Evolutionary conservation across 2,329 filamentous ascomycete species (phyloP).

Genomic region (Calonectria montana): DNA sequence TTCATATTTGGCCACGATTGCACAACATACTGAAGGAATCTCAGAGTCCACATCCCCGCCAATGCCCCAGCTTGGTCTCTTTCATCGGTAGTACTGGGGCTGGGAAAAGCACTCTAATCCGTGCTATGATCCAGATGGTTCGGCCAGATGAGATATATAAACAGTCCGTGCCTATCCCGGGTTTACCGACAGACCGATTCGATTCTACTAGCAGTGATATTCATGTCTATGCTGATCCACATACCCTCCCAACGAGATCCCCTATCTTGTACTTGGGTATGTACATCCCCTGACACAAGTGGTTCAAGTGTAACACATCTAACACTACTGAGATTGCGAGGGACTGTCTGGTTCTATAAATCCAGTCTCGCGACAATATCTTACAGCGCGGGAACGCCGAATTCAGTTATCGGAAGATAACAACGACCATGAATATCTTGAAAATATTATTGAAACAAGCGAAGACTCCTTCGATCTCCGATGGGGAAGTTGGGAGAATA

Average conservation of each 20-base stretch:
- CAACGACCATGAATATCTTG: background rate
- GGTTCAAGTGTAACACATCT: background rate
- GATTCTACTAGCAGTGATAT: slow-evolving; percentile 26
- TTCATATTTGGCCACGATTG: background rate
- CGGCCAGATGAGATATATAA: background rate
- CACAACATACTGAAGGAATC: background rate
- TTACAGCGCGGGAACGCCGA: background rate
- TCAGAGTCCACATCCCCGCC: background rate
- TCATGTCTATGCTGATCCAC: slow-evolving; percentile 23
- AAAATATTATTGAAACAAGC: background rate
- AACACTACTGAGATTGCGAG: slow-evolving; percentile 17
- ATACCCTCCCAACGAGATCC: background rate
- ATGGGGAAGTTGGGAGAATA: background rate
- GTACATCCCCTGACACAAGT: background rate
- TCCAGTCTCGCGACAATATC: background rate
- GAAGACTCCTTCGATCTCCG: background rate
- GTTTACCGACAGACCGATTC: background rate
- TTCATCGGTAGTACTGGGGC: slow-evolving; percentile 31
- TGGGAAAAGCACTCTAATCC: slow-evolving; percentile 27
- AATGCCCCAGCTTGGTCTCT: slow-evolving; percentile 27
- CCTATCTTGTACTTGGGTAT: slow-evolving; percentile 22
- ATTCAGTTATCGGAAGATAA: background rate
- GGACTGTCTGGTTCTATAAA: slow-evolving; percentile 17
- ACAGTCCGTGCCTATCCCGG: slow-evolving; percentile 17
- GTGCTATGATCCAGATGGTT: slow-evolving; percentile 19